Evolutionary conservation across 768 basidiomycete species (phyloP).

Genomic region (Auricularia sp.): DNA sequence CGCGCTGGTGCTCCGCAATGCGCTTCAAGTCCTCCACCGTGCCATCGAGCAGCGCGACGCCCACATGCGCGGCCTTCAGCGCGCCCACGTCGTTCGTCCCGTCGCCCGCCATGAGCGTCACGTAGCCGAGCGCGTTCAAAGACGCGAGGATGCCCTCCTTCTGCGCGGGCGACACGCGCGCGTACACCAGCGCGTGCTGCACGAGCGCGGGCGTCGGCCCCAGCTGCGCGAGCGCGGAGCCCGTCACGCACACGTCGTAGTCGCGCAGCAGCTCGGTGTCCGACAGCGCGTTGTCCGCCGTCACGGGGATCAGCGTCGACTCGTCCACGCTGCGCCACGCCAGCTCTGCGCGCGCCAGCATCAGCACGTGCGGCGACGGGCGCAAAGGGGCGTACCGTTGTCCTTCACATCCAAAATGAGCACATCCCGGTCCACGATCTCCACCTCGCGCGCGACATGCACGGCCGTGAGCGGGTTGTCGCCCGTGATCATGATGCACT

Average conservation of each 20-base stretch:
- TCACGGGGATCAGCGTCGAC: slow-evolving; percentile 73
- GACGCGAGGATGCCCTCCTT: slow-evolving; percentile 94
- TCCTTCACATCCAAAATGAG: slow-evolving; percentile 88
- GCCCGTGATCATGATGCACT: slow-evolving; percentile 99
- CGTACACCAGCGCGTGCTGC: slow-evolving; percentile 96
- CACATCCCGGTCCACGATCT: slow-evolving; percentile 92
- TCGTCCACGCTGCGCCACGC: slow-evolving; percentile 95
- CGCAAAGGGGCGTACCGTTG: slow-evolving; percentile 45
- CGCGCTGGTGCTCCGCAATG: slow-evolving; percentile 85
- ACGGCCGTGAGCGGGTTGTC: slow-evolving; percentile 96
- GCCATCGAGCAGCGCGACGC: slow-evolving; percentile 86
- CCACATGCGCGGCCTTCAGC: slow-evolving; percentile 95
- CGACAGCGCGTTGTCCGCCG: slow-evolving; percentile 57
- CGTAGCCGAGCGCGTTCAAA: slow-evolving; percentile 80
- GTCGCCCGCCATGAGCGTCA: slow-evolving; percentile 96
- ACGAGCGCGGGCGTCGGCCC: slow-evolving; percentile 70
- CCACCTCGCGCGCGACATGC: slow-evolving; percentile 92
- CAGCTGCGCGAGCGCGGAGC: slow-evolving; percentile 81
- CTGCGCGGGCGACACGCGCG: slow-evolving; percentile 90
- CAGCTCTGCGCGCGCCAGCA: slow-evolving; percentile 44
- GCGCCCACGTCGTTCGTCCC: slow-evolving; percentile 99
- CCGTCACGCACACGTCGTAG: slow-evolving; percentile 96
- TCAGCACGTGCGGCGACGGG: not conserved
- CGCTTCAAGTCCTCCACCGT: slow-evolving; percentile 85
- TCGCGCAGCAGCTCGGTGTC: slow-evolving; percentile 68